Evolutionary conservation across 305 asterid species (phyloP), one percentile per base, ranked within the genome.

Genomic region (Fraxinus angustifolia): DNA sequence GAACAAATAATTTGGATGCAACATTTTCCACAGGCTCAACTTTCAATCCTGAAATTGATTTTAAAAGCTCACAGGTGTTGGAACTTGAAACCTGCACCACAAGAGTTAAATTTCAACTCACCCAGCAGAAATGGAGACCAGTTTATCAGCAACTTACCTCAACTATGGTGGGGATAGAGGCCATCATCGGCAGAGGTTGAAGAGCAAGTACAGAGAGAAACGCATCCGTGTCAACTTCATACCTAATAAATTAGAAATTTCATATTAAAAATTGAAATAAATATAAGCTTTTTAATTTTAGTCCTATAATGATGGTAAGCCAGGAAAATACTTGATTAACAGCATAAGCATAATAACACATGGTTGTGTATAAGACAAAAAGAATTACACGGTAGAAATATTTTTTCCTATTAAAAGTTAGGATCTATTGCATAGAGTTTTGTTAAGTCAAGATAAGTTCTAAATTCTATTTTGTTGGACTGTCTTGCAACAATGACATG

Each of bases 181-280:
- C 82, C 96, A 96, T 94, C 77, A 82, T 85, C 31, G 88, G 86
- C 87, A 96, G 92, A 33, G 98, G 98, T 86, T 94, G 99, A 86
- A 96, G 98, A 79, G 99, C 99, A 83, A 96, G 92, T 38, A 96
- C 98, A 10, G 98, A 93, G 17, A 96, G 90, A 92, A 94, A 94
- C 82, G 98, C 99, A 89, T 96, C 99, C 6, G 98, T 91, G 82
- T 96, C 98, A 78, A 93, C 93, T 89, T 93, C 99, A 82, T 93
- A 94, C 88, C 99, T 96, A 83, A 78, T 76, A 45, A 88, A 83
- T 28, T 67, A 73, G 50, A 17, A 82, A 73, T 67, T 26, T 34
- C 31, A 53, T 45, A 77, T 76, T 30, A 79, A 21, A 79, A 83
- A 58, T 26, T 40, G 42, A 60, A 65, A 30, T 19, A 50, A 79